Conservation (phyloP, 192 early-diverging fungal species). For the Cetraspora pellucida region DNA sequence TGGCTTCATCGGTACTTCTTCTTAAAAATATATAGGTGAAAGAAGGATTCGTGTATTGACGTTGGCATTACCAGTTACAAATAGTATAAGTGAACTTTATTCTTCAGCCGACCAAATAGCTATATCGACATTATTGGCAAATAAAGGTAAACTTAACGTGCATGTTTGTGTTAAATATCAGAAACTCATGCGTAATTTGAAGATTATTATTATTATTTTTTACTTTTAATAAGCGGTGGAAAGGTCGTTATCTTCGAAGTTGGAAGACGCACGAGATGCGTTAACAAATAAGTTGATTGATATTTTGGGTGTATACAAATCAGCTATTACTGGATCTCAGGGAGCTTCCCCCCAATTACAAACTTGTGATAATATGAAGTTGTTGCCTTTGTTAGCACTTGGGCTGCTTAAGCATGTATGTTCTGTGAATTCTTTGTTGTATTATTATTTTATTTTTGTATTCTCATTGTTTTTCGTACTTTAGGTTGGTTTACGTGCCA, state of each 20-base stretch:
- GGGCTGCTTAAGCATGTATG: slow-evolving; percentile 85
- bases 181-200: not conserved
- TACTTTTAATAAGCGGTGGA: slow-evolving; percentile 71
- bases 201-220: not conserved
- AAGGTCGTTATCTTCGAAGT: slow-evolving; percentile 75
- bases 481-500: slow-evolving; percentile 60
- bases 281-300: slow-evolving; percentile 85
- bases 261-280: slow-evolving; percentile 94
- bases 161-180: not conserved
- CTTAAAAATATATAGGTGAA: slow-evolving; percentile 57
- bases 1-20: not conserved
- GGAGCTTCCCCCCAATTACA: slow-evolving; percentile 82
- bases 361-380: slow-evolving; percentile 80
- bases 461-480: not conserved
- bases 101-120: slow-evolving; percentile 82
- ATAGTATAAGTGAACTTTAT: slow-evolving; percentile 78
- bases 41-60: slow-evolving; percentile 94
- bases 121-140: slow-evolving; percentile 77
- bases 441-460: not conserved
- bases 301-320: slow-evolving; percentile 89
- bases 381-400: slow-evolving; percentile 82
- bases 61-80: slow-evolving; percentile 83
- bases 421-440: not conserved
- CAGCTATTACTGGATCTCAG: slow-evolving; percentile 67
- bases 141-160: slow-evolving; percentile 67